phyloP scores from a whole-genome alignment of 768 basidiomycete genomes.

The Erythrobasidium yunnanense region DNA sequence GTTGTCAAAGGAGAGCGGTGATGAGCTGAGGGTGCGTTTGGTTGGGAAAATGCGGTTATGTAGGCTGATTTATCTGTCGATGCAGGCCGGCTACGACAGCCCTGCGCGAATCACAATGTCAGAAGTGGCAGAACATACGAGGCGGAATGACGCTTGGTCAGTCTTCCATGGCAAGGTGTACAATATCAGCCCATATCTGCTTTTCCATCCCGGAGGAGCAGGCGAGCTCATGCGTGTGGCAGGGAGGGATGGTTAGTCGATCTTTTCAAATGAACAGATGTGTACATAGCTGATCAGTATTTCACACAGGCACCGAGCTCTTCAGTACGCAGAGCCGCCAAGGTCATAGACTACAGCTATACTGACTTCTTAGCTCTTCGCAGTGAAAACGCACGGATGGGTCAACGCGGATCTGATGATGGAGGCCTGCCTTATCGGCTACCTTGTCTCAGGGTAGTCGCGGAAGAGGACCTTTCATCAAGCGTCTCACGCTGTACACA shows the following conservation, averaged over 20 bases:
- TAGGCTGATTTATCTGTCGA: constrained; percentile 35
- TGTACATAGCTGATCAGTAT: too few species aligned
- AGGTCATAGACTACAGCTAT: too few species aligned
- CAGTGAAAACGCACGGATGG: constrained; percentile 89
- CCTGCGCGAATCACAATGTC: constrained; percentile 63
- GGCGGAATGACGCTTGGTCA: constrained; percentile 80
- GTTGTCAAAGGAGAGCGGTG: constrained; percentile 57
- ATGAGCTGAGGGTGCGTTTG: constrained; percentile 60
- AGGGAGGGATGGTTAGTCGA: constrained; percentile 87
- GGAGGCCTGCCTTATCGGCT: constrained; percentile 81
- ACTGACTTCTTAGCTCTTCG: background rate
- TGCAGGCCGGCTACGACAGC: constrained; percentile 56
- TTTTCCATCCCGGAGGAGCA: constrained; percentile 89
- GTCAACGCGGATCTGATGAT: constrained; percentile 95
- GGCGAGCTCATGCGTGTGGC: constrained; percentile 89
- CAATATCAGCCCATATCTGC: constrained; percentile 82
- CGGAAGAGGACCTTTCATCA: too few species aligned
- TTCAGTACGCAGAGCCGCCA: too few species aligned
- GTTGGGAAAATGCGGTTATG: background rate
- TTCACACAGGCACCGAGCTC: constrained; percentile 69
- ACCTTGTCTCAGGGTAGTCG: constrained; percentile 62
- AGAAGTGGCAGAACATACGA: constrained; percentile 68
- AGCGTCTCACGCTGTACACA: too few species aligned
- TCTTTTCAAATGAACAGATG: too few species aligned
- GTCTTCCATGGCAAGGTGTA: constrained; percentile 88